Evolutionary conservation across 768 basidiomycete species (phyloP).

Genomic region (Albatrellus ellisii): DNA sequence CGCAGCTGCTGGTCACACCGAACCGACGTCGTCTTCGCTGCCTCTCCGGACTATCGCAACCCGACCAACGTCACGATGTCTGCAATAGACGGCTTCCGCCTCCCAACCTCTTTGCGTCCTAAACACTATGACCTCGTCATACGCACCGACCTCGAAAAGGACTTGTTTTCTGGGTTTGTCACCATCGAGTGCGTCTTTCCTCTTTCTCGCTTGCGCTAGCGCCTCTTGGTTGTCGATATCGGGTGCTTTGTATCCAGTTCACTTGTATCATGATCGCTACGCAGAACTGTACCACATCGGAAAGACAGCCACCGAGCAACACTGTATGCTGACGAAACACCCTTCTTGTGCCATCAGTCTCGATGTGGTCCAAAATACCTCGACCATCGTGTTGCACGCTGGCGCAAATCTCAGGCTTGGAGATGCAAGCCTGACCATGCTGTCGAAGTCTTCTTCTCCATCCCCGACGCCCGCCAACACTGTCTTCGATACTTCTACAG

Average conservation of each 20-base stretch:
- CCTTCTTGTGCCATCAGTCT: constrained; percentile 28
- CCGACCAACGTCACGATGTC: not conserved
- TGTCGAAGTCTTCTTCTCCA: constrained; percentile 33
- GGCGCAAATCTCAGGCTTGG: constrained; percentile 43
- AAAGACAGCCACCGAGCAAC: not conserved
- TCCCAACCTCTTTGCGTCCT: constrained; percentile 55
- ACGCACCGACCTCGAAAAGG: constrained; percentile 70
- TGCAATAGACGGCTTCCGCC: no score
- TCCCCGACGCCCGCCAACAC: constrained; percentile 33
- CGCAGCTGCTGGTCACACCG: constrained; percentile 9
- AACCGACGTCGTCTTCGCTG: not conserved
- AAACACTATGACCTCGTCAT: constrained; percentile 70
- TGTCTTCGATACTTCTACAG: constrained; percentile 42
- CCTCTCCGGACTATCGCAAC: constrained; percentile 1
- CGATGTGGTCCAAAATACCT: constrained; percentile 47
- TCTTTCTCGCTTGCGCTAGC: not conserved
- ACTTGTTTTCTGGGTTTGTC: constrained; percentile 65
- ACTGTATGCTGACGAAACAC: not conserved
- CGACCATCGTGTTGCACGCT: constrained; percentile 48
- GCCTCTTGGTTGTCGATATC: no score
- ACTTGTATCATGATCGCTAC: no score
- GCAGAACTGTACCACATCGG: no score
- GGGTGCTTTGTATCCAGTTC: no score
- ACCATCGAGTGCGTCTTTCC: constrained; percentile 42
- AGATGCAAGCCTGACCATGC: constrained; percentile 36